Evolutionary conservation across 2,329 filamentous ascomycete species (phyloP).

Genomic region (Fusarium ambrosium): DNA sequence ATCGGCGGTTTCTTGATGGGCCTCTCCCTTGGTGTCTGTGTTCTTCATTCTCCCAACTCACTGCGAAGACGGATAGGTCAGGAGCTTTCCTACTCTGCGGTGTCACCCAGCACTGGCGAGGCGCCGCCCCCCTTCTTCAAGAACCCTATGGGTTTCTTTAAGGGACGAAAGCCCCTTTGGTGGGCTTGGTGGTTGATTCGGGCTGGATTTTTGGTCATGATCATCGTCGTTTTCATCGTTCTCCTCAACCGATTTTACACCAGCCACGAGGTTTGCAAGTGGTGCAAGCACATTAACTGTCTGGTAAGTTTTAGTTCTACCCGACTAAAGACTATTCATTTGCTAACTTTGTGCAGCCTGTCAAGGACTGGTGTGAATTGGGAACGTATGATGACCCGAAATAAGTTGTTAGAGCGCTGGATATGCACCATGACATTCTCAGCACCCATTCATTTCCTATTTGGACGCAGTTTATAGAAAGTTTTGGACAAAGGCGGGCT

Average conservation of each 20-base stretch:
- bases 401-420: neutral
- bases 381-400: slow-evolving; percentile 52
- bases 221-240: slow-evolving; percentile 87
- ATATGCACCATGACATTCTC: neutral
- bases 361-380: slow-evolving; percentile 77
- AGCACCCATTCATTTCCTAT: neutral
- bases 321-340: neutral
- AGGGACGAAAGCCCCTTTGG: slow-evolving; percentile 92
- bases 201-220: slow-evolving; percentile 81
- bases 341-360: slow-evolving; percentile 60
- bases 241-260: slow-evolving; percentile 94
- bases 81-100: slow-evolving; percentile 78
- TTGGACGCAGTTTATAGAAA: slow-evolving; percentile 9
- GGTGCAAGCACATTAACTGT: slow-evolving; percentile 97
- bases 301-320: slow-evolving; percentile 73
- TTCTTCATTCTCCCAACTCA: slow-evolving; percentile 88
- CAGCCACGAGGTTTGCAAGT: slow-evolving; percentile 77
- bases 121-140: slow-evolving; percentile 69
- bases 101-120: slow-evolving; percentile 65
- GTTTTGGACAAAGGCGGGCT: slow-evolving; percentile 26
- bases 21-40: slow-evolving; percentile 84
- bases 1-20: slow-evolving; percentile 97
- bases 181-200: slow-evolving; percentile 97
- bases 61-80: slow-evolving; percentile 81
- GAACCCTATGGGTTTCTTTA: slow-evolving; percentile 84